Percentiles rank a stretch among this genome's conserved stretches.
Evolutionary conservation across 2,329 filamentous ascomycete genomes (phyloP).

Genomic region (Proliferodiscus dingleyae): DNA sequence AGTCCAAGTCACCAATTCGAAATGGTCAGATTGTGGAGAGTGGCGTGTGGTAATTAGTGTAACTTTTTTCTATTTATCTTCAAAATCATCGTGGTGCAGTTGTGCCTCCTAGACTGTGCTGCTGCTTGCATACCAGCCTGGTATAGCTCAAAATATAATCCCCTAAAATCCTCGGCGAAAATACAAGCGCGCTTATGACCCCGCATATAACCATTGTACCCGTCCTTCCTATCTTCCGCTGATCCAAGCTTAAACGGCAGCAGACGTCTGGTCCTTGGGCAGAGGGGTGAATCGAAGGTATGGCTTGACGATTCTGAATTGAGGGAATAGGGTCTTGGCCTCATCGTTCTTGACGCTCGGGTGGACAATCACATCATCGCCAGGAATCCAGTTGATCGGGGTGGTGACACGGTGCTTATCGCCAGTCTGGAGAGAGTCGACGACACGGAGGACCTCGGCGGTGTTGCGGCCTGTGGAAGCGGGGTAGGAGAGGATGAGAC

Average conservation of each 20-base stretch:
- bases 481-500: slow-evolving; percentile 87
- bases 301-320: slow-evolving; percentile 63
- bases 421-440: slow-evolving; percentile 75
- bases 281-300: slow-evolving; percentile 71
- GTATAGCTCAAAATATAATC: background rate
- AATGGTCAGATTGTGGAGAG: no score
- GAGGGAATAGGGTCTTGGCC: slow-evolving; percentile 82
- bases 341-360: slow-evolving; percentile 77
- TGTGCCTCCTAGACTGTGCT: no score
- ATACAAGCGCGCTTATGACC: no score
- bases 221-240: background rate
- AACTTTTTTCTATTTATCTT: no score
- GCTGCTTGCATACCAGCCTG: background rate
- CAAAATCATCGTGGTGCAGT: no score
- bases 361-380: slow-evolving; percentile 90
- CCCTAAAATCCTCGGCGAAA: background rate
- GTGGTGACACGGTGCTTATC: slow-evolving; percentile 87
- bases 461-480: slow-evolving; percentile 84
- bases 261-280: slow-evolving; percentile 45
- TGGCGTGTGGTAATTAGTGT: no score
- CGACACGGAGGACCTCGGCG: slow-evolving; percentile 70
- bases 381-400: slow-evolving; percentile 84
- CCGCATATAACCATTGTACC: background rate
- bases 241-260: slow-evolving; percentile 19
- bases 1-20: no score